Base-by-base conservation (phyloP, 2,329 filamentous ascomycete species). In the Piedraia hortae region DNA sequence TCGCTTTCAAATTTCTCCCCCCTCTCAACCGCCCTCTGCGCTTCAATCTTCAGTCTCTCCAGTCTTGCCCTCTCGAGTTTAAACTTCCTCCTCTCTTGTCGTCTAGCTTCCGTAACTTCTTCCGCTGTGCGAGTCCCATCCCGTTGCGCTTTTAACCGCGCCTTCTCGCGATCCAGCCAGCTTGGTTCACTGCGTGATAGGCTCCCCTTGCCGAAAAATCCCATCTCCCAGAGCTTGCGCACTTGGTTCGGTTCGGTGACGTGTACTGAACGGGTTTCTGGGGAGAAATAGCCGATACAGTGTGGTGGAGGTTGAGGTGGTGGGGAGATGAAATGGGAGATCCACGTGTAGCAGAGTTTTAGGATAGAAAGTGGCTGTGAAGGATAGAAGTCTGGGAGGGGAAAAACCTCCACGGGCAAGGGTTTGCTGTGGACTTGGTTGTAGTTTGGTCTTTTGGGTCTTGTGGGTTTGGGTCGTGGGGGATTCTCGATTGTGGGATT, bases 121-220 rank as follows among this genome's bases (percentile, higher is more conserved):
- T 91, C 82, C 33, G 71, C 80, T 19, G 85, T 85, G 2, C 33
- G 33, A n/a, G n/a, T n/a, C 10, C 34, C 32, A 9, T 21, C 21
- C 12, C 27, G 24, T 19, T 28, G 23, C 7, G 37, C 35, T 21
- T 62, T 58, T 12, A 65, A 48, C 22, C 69, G 60, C 13, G 69
- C 65, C 43, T 74, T 70, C 45, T 90, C 77, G 30, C 72, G 59
- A 31, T 73, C 72, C 22, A 90, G 46, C 85, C 85, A 97, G 34
- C 67, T 85, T 3, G 82, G 82, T 43, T 97, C 82, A 53, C 80
- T 91, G 35, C 88, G 65, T 50, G 80, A 91, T 26, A 93, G 52
- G 34, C 56, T 82, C 19, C 85, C 85, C 45, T 91, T 91, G 21
- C 88, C 88, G 45, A 82, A 97, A 47, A 97, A 97, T 4, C 85